A percentile compares a stretch with the other conserved stretches of the same genome.
Evolutionary conservation across 495 filamentous ascomycete species (phyloP).

Genomic region (Penicillium simplicissimum): DNA sequence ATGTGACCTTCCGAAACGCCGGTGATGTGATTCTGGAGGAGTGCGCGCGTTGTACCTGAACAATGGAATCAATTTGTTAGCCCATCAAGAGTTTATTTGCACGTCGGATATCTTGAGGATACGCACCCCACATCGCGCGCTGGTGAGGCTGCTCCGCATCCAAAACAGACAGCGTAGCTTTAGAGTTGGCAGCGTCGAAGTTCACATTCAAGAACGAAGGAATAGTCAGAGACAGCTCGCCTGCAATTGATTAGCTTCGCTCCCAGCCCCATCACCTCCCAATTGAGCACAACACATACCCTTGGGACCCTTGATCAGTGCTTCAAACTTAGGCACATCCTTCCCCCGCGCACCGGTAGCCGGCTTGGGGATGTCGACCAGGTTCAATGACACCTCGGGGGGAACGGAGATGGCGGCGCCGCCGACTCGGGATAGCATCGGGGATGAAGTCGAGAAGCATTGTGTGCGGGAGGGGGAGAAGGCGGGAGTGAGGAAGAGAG

Average conservation of each 20-base stretch:
- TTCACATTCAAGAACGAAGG: slow-evolving; percentile 72
- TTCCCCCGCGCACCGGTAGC: slow-evolving; percentile 52
- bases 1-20: slow-evolving; percentile 97
- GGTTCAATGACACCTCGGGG: slow-evolving; percentile 71
- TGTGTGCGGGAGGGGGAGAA: slow-evolving; percentile 58
- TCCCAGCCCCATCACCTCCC: neutral
- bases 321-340: slow-evolving; percentile 54
- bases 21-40: slow-evolving; percentile 83
- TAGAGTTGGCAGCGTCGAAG: slow-evolving; percentile 58
- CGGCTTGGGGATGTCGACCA: slow-evolving; percentile 58
- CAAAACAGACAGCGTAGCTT: slow-evolving; percentile 64
- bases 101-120: neutral
- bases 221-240: slow-evolving; percentile 69
- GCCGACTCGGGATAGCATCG: slow-evolving; percentile 76
- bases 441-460: slow-evolving; percentile 70
- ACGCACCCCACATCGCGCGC: slow-evolving; percentile 96
- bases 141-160: slow-evolving; percentile 68
- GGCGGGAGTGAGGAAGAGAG: slow-evolving; percentile 73
- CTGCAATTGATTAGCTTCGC: slow-evolving; percentile 33
- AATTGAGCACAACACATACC: slow-evolving; percentile 47
- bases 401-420: slow-evolving; percentile 79
- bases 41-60: slow-evolving; percentile 81
- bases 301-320: slow-evolving; percentile 73
- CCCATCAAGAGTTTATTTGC: neutral
- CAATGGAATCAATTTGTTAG: slow-evolving; percentile 14